Evolutionary conservation across 768 basidiomycete species (phyloP).

Genomic region (Dioszegia hungarica): DNA sequence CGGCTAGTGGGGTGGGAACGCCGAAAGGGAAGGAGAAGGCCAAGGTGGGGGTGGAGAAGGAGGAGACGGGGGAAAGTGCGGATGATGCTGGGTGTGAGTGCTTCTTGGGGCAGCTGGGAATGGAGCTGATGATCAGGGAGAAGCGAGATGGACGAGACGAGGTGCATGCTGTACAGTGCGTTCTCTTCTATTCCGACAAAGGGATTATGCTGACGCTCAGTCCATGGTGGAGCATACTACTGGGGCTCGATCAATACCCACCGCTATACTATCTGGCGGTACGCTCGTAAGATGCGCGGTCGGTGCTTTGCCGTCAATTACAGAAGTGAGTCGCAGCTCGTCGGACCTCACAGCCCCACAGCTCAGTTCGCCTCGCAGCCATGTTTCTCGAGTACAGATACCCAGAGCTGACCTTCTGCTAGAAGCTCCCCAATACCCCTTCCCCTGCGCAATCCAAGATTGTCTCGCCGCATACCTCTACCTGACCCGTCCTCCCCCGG

Average conservation of each 20-base stretch:
- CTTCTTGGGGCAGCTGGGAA: background rate
- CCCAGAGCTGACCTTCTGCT: too few relatives aligned
- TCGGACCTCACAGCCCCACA: too few relatives aligned
- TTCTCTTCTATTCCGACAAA: constrained; percentile 52
- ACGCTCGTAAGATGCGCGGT: constrained; percentile 87
- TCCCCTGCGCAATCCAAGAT: constrained; percentile 82
- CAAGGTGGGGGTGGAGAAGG: constrained; percentile 2
- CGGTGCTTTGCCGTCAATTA: constrained; percentile 63
- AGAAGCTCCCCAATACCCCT: constrained; percentile 90
- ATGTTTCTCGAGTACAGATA: too few relatives aligned
- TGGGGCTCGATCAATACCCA: constrained; percentile 50
- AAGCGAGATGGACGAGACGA: constrained; percentile 70
- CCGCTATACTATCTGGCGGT: constrained; percentile 61
- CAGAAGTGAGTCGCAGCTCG: too few relatives aligned
- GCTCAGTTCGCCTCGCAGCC: too few relatives aligned
- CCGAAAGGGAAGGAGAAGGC: constrained; percentile 5
- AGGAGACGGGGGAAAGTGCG: constrained; percentile 8
- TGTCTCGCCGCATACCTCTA: constrained; percentile 83
- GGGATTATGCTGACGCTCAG: constrained; percentile 15
- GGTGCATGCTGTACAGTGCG: constrained; percentile 79
- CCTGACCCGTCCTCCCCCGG: constrained; percentile 79
- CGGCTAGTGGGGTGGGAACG: background rate
- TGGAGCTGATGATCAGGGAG: constrained; percentile 47
- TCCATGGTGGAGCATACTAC: constrained; percentile 51
- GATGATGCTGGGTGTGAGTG: constrained; percentile 26